phyloP scores from a whole-genome alignment of 345 rosid species.

The Psidium guajava region DNA sequence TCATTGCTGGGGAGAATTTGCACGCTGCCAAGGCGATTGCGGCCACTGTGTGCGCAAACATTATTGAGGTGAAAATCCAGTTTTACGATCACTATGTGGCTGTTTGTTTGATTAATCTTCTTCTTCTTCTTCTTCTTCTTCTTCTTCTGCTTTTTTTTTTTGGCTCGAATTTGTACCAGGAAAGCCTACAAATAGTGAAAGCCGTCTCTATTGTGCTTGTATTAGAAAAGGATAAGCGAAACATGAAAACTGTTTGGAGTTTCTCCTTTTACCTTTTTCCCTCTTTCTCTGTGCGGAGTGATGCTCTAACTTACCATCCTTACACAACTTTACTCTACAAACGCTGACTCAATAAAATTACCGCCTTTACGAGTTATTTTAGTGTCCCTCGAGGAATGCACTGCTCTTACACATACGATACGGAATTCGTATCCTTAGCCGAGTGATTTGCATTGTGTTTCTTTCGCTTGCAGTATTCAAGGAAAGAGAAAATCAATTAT shows the following conservation, averaged over 20 bases:
- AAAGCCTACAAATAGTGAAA: not conserved
- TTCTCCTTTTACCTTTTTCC: not conserved
- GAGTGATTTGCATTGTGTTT: not conserved
- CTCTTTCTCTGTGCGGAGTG: not conserved
- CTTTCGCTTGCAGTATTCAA: not conserved
- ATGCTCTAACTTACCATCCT: not conserved
- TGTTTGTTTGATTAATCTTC: not conserved
- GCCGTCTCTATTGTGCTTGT: not conserved
- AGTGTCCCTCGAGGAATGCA: not conserved
- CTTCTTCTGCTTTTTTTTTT: not conserved
- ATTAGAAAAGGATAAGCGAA: not conserved
- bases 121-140: not conserved
- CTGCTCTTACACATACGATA: not conserved
- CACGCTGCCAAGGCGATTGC: slow-evolving; percentile 82
- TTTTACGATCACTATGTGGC: not conserved
- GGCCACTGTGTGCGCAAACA: slow-evolving; percentile 66
- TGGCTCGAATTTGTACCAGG: not conserved
- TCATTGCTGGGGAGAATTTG: slow-evolving; percentile 90
- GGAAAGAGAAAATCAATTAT: not conserved
- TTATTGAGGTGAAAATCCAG: slow-evolving; percentile 78
- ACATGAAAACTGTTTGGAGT: not conserved
- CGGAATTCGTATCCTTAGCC: not conserved
- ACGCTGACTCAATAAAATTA: not conserved
- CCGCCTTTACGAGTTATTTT: not conserved
- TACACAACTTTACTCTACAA: not conserved